phyloP scores from a whole-genome alignment of 495 filamentous ascomycete species.

The Penicillium maclennaniae region DNA sequence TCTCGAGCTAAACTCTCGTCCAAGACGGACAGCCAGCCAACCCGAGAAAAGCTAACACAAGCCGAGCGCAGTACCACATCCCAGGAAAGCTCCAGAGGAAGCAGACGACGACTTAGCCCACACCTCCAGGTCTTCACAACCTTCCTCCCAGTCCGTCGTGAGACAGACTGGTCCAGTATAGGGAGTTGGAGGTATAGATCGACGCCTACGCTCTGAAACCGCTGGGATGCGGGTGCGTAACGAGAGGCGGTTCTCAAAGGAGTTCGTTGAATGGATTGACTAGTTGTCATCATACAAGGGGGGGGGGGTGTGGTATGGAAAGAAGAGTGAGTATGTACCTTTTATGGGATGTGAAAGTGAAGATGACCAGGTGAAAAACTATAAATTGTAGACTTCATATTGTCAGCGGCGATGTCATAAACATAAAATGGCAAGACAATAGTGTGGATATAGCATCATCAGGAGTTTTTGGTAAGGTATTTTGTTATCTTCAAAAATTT shows the following conservation, averaged over 20 bases:
- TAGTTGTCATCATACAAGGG: constrained; percentile 80
- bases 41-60: constrained; percentile 33
- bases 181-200: constrained; percentile 56
- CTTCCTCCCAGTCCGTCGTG: constrained; percentile 57
- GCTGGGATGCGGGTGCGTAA: constrained; percentile 21
- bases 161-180: constrained; percentile 61
- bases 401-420: constrained; percentile 20
- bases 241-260: constrained; percentile 55
- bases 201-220: constrained; percentile 21
- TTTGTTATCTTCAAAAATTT: constrained; percentile 68
- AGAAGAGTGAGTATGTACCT: constrained; percentile 9
- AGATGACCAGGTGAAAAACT: too few species aligned
- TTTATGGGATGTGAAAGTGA: neutral
- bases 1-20: constrained; percentile 37
- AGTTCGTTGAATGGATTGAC: constrained; percentile 99
- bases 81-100: constrained; percentile 8
- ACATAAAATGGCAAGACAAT: constrained; percentile 7
- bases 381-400: constrained; percentile 5
- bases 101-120: constrained; percentile 30
- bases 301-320: constrained; percentile 1
- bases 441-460: constrained; percentile 33
- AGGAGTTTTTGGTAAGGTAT: constrained; percentile 72
- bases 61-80: constrained; percentile 45
- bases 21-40: constrained; percentile 53
- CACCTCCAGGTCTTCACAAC: constrained; percentile 75